These are phyloP conservation scores for Parachaetomium inaequale DNA, from an alignment of 495 filamentous ascomycete species.

Conservation along the genomic window DNA sequence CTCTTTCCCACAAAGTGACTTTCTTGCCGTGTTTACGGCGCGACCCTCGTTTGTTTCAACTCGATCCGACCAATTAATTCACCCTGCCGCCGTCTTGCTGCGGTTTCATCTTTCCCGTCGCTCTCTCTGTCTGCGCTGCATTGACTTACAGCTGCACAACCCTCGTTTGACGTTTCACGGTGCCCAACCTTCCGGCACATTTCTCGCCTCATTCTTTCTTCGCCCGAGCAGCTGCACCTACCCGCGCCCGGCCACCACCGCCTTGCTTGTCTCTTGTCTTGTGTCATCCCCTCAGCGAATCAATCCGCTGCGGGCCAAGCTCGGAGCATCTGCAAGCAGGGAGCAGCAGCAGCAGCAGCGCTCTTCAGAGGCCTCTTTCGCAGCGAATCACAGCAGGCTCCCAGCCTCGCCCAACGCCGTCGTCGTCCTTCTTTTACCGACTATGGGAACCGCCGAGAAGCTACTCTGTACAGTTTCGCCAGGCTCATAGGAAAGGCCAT, in stretches of 20 bases:
- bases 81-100: not conserved
- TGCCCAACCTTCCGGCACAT: constrained; percentile 7
- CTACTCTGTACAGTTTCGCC: constrained; percentile 20
- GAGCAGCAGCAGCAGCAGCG: constrained; percentile 7
- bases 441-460: constrained; percentile 22
- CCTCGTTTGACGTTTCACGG: constrained; percentile 8
- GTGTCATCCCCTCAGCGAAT: constrained; percentile 21
- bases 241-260: not conserved
- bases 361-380: not conserved
- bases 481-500: constrained; percentile 28
- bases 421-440: constrained; percentile 2
- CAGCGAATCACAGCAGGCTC: constrained; percentile 19
- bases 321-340: constrained; percentile 13
- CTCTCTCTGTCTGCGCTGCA: constrained; percentile 1
- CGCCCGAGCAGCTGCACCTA: constrained; percentile 9
- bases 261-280: not conserved
- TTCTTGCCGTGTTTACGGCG: constrained; percentile 11
- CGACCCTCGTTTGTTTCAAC: constrained; percentile 9
- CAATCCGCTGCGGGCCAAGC: constrained; percentile 18
- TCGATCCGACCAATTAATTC: not conserved
- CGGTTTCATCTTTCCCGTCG: constrained; percentile 5
- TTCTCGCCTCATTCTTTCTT: not conserved
- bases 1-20: constrained; percentile 2
- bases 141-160: constrained; percentile 6
- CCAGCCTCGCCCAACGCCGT: constrained; percentile 6